Evolutionary conservation across 2,329 filamentous ascomycete species (phyloP).

Genomic region (Hymenoscyphus salicellus): DNA sequence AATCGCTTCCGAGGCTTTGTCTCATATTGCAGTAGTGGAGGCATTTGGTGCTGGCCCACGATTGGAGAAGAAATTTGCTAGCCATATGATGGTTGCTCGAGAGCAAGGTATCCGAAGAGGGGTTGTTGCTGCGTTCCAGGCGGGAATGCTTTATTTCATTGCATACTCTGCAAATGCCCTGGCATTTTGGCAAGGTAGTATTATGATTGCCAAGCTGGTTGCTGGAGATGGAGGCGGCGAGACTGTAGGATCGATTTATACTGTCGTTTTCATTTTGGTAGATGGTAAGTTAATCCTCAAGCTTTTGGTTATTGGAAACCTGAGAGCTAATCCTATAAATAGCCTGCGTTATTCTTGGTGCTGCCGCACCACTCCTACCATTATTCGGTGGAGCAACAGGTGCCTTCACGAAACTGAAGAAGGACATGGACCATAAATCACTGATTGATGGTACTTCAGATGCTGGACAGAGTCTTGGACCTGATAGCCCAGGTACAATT

Average conservation of each 20-base stretch:
- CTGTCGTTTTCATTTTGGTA: constrained; percentile 52
- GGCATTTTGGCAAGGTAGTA: constrained; percentile 57
- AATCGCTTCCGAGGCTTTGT: constrained; percentile 51
- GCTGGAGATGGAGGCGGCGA: constrained; percentile 11
- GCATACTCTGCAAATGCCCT: constrained; percentile 49
- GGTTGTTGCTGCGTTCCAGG: constrained; percentile 46
- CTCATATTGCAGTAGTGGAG: constrained; percentile 50
- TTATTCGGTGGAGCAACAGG: constrained; percentile 57
- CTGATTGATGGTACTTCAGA: constrained; percentile 25
- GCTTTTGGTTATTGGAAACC: background rate
- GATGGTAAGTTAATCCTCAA: constrained; percentile 41
- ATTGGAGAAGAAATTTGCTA: constrained; percentile 49
- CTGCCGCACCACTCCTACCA: constrained; percentile 61
- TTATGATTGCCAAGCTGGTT: constrained; percentile 43
- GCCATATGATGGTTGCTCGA: constrained; percentile 42
- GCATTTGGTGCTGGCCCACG: constrained; percentile 50
- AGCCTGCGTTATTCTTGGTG: constrained; percentile 53
- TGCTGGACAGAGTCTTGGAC: constrained; percentile 13
- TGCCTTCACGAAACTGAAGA: constrained; percentile 53
- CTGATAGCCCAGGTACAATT: constrained; percentile 34
- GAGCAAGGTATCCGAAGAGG: constrained; percentile 49
- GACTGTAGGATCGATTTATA: constrained; percentile 42
- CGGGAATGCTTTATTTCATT: constrained; percentile 42
- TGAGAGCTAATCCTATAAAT: background rate
- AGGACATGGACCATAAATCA: constrained; percentile 22